Base-by-base conservation (phyloP, 345 rosid species). In the Abelmoschus esculentus region DNA sequence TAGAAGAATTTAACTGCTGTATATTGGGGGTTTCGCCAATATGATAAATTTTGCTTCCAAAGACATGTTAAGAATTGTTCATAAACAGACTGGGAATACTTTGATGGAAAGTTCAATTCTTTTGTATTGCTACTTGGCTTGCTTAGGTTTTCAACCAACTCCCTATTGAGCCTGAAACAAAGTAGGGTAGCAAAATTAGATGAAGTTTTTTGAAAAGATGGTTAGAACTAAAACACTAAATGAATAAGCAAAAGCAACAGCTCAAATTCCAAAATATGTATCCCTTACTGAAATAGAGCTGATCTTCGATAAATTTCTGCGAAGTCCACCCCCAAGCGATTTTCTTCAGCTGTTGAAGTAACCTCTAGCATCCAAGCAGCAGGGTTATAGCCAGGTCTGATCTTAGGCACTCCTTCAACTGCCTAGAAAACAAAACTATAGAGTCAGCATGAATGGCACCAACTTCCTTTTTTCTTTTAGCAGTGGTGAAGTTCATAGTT, bases 311-410 rank as follows among this genome's bases (percentile, higher is more conserved):
- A 91, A 76, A 91, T 76, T 72, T 95, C 99, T 18, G 96, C 99
- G 78, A 91, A 91, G 72, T 95, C 92, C 69, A 95, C 77, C 3
- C 88, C 90, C 40, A 95, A 85, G 12, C 89, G 87, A 52, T 17
- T 78, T 76, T 95, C 99, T 82, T 95, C 97, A 2, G 84, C 80
- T 2, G 85, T 66, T 58, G 90, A 87, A 62, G 96, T 95, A 67
- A 90, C 89, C 15, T 95, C 97, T 69, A 95, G 99, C 95, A 95
- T 95, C 99, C 99, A 95, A 44, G 97, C 91, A 72, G 99, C 97
- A 64, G 99, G 97, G 64, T 95, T 95, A 69, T 85, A 84, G 38
- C 96, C 96, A 13, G 86, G 70, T 77, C 76, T 88, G 75, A 95
- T 95, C 84, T 85, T 90, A 68, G 81, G 83, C 79, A 95, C 90